Percentiles rank a stretch among this genome's conserved stretches.
Conservation (phyloP, 2,329 filamentous ascomycete genomes). For the Apiospora pterosperma region DNA sequence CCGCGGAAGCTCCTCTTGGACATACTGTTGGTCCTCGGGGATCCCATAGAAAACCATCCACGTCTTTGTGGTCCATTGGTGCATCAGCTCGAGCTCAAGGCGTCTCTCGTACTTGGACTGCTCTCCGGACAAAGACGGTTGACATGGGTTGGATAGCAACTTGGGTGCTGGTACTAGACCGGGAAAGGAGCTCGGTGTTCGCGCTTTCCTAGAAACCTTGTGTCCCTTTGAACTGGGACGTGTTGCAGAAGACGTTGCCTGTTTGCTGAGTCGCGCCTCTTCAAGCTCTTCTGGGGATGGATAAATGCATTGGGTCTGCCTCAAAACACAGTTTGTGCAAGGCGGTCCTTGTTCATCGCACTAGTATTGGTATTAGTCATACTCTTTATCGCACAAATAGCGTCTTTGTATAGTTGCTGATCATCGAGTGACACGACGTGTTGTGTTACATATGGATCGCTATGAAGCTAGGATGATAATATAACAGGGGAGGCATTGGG, state of each 20-base stretch:
- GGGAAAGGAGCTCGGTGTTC: neutral
- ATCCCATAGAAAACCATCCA: neutral
- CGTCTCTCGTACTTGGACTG: neutral
- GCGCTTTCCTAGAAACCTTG: neutral
- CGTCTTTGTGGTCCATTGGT: neutral
- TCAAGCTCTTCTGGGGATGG: neutral
- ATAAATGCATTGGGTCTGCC: neutral
- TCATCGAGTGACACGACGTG: neutral
- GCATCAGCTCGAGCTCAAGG: constrained; percentile 2
- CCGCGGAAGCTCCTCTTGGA: neutral
- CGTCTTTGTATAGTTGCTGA: neutral
- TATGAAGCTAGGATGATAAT: no score
- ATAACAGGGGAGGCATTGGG: neutral
- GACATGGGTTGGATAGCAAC: neutral
- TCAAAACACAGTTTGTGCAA: neutral
- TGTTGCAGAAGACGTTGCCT: neutral
- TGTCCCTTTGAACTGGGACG: neutral
- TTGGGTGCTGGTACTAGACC: neutral
- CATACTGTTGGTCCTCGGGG: neutral
- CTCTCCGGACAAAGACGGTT: neutral
- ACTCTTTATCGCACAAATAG: neutral
- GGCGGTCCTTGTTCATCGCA: constrained; percentile 1
- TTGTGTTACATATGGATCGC: neutral
- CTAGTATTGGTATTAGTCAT: neutral
- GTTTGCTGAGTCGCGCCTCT: neutral